A percentile compares a stretch with the other conserved stretches of the same genome.
These are phyloP conservation scores for Herpotrichia juniperi DNA, from an alignment of 2,329 filamentous ascomycete genomes.

Conservation along the genomic window DNA sequence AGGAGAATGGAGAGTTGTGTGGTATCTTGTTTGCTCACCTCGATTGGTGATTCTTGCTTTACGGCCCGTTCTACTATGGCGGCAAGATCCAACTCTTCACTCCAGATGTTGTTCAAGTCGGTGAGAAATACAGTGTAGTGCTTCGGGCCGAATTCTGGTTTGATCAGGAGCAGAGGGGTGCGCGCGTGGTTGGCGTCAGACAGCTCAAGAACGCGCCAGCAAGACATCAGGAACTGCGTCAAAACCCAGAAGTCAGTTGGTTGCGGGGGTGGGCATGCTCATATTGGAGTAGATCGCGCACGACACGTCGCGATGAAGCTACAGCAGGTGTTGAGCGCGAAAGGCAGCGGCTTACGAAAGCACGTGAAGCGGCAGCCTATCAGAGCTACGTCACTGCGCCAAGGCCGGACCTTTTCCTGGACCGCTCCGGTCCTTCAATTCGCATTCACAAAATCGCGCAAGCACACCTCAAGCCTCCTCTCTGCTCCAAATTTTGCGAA, in stretches of 20 bases:
- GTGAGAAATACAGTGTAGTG: slow-evolving; percentile 72
- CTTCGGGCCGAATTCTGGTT: slow-evolving; percentile 59
- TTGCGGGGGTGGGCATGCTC: not conserved
- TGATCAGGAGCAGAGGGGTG: slow-evolving; percentile 68
- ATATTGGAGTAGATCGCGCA: not conserved
- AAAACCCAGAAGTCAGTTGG: not conserved
- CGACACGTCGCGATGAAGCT: not conserved
- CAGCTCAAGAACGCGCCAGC: slow-evolving; percentile 41
- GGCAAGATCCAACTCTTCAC: slow-evolving; percentile 66
- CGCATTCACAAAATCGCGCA: not conserved
- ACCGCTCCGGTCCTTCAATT: not conserved
- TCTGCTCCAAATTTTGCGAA: not conserved
- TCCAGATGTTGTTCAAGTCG: slow-evolving; percentile 77
- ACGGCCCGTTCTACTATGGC: slow-evolving; percentile 68
- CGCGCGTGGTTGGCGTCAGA: slow-evolving; percentile 26
- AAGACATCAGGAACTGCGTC: slow-evolving; percentile 27
- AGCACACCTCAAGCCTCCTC: not conserved
- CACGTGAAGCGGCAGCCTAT: not conserved
- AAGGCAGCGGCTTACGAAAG: not conserved
- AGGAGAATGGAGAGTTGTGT: slow-evolving; percentile 73
- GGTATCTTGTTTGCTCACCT: slow-evolving; percentile 68
- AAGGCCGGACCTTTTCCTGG: not conserved
- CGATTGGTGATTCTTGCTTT: slow-evolving; percentile 71
- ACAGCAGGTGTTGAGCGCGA: not conserved
- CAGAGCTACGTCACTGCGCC: not conserved